phyloP scores from a whole-genome alignment of 2,329 filamentous ascomycete genomes.

The Diaporthe humulicola region DNA sequence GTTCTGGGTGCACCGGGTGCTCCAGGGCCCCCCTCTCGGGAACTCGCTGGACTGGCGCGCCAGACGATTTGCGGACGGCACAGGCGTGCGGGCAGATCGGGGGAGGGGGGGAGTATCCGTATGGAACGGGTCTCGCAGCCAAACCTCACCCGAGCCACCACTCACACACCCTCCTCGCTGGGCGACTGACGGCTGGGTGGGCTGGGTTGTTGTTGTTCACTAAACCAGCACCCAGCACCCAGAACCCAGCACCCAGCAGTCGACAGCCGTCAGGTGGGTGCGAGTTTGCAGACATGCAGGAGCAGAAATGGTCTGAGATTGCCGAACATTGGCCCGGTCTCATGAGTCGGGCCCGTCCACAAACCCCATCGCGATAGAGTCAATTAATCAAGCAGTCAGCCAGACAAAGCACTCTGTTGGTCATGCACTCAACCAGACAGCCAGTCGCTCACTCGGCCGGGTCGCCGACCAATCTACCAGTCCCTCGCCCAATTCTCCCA shows the following conservation, averaged over 20 bases:
- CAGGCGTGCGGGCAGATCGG: slow-evolving; percentile 11
- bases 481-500: neutral
- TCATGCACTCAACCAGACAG: neutral
- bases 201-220: too few relatives aligned
- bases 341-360: slow-evolving; percentile 24
- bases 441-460: neutral
- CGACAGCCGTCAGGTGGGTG: slow-evolving; percentile 9
- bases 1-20: neutral
- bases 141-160: neutral
- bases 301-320: slow-evolving; percentile 14
- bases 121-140: slow-evolving; percentile 8
- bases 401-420: neutral
- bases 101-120: slow-evolving; percentile 19
- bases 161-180: neutral
- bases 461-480: neutral
- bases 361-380: slow-evolving; percentile 2
- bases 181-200: neutral
- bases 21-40: slow-evolving; percentile 9
- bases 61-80: slow-evolving; percentile 14
- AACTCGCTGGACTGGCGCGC: slow-evolving; percentile 5
- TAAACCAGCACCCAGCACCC: neutral
- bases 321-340: slow-evolving; percentile 4
- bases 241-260: neutral
- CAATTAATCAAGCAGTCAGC: slow-evolving; percentile 3
- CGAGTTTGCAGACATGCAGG: neutral